phyloP scores from a whole-genome alignment of 169 alveolate species.

The Perkinsus chesapeaki region DNA sequence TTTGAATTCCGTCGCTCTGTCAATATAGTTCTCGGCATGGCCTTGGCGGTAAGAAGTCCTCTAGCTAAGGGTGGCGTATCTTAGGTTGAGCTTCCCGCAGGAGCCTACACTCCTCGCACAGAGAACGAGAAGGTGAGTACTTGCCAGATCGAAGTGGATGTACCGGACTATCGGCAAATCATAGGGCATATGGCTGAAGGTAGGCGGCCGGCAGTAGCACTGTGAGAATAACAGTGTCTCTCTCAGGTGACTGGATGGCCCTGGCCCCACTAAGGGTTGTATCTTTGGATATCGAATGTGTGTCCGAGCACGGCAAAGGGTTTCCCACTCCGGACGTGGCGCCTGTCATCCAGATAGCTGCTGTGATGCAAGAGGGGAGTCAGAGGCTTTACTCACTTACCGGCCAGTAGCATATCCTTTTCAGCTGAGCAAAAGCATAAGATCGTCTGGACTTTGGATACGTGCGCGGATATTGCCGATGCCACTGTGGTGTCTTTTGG shows the following conservation, averaged over 20 bases:
- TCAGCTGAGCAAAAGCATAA: conserved; percentile 57
- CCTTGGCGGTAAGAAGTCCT: no score
- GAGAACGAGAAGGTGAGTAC: conserved; percentile 33
- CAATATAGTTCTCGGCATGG: neutral
- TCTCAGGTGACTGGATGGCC: conserved; percentile 77
- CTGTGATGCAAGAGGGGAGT: conserved; percentile 55
- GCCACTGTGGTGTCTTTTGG: conserved; percentile 69
- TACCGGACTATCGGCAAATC: conserved; percentile 26
- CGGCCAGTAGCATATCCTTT: conserved; percentile 74
- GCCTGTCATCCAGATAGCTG: conserved; percentile 91
- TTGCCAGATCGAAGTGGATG: conserved; percentile 84
- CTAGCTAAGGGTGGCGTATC: neutral
- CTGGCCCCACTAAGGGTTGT: conserved; percentile 91
- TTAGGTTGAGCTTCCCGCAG: neutral
- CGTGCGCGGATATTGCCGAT: conserved; percentile 75
- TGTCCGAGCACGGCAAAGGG: conserved; percentile 78
- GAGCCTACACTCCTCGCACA: conserved; percentile 2
- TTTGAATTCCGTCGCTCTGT: no score
- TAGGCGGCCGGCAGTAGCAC: conserved; percentile 50
- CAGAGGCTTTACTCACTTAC: conserved; percentile 50
- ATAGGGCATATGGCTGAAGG: conserved; percentile 37
- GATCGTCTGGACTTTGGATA: conserved; percentile 61
- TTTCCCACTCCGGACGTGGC: conserved; percentile 90
- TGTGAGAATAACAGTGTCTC: conserved; percentile 57
- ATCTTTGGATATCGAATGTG: conserved; percentile 84